Evolutionary conservation across 1,139 yeast species (phyloP).

Genomic region (Trichomonascaceae sp.): DNA sequence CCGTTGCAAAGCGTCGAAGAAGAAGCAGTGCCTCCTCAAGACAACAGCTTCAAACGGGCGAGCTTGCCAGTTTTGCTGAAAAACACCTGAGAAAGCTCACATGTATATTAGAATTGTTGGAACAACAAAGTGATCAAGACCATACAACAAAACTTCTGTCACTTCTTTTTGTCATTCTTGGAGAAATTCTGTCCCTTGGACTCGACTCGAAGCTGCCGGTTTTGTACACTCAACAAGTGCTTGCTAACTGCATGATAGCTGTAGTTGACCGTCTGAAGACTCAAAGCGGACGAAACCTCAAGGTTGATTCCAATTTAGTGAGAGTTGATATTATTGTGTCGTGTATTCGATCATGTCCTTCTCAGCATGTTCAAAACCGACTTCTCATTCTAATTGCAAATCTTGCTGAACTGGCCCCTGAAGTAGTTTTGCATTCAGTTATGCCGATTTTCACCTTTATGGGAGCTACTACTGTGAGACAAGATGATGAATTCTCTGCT

Average conservation of each 20-base stretch:
- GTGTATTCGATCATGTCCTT: constrained; percentile 78
- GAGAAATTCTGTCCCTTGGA: constrained; percentile 84
- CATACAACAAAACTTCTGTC: constrained; percentile 47
- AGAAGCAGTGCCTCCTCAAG: constrained; percentile 70
- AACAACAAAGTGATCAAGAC: constrained; percentile 39
- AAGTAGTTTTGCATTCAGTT: constrained; percentile 85
- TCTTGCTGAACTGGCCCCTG: constrained; percentile 84
- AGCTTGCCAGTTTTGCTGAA: constrained; percentile 67
- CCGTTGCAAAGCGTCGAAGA: constrained; percentile 51
- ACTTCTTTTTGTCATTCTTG: constrained; percentile 56
- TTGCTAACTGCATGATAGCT: constrained; percentile 79
- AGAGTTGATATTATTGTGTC: constrained; percentile 89
- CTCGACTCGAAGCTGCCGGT: constrained; percentile 90
- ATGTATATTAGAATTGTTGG: constrained; percentile 71
- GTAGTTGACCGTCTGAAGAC: constrained; percentile 44
- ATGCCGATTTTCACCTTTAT: constrained; percentile 98
- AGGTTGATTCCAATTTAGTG: constrained; percentile 58
- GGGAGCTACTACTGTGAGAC: constrained; percentile 97
- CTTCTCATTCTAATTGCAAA: constrained; percentile 79
- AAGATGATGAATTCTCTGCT: constrained; percentile 92
- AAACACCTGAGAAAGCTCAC: constrained; percentile 73
- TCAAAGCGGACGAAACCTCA: constrained; percentile 21
- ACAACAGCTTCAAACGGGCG: constrained; percentile 64
- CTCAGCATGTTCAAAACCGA: constrained; percentile 93
- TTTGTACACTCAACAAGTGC: constrained; percentile 80